A percentile compares a stretch with the other conserved stretches of the same genome.
Conservation (phyloP, 208 protist genomes). For the Leishmania tarentolae region DNA sequence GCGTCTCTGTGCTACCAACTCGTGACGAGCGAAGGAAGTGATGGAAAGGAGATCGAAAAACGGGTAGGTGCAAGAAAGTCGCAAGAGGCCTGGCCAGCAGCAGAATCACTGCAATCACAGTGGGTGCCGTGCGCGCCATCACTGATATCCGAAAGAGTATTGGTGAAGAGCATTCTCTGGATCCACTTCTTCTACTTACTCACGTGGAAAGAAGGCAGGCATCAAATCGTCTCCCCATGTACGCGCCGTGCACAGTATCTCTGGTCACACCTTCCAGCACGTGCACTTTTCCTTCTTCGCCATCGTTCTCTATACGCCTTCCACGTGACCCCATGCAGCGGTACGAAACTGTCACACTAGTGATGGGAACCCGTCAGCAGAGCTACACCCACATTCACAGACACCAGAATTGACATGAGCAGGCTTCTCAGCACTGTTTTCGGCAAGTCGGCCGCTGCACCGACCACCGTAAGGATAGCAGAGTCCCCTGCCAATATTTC, state of each 20-base stretch:
- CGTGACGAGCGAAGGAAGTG: neutral
- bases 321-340: neutral
- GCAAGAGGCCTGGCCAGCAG: neutral
- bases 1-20: neutral
- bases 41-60: neutral
- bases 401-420: conserved; percentile 17
- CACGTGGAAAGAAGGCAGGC: neutral
- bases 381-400: neutral
- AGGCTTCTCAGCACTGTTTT: conserved; percentile 34
- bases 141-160: neutral
- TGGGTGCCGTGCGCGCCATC: neutral
- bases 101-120: neutral
- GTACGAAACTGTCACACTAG: neutral
- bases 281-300: neutral
- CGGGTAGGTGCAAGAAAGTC: neutral
- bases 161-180: neutral
- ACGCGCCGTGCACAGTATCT: neutral
- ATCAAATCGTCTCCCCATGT: neutral
- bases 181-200: neutral
- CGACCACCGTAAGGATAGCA: conserved; percentile 13
- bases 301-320: neutral
- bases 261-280: neutral
- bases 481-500: conserved; percentile 38
- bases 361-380: neutral
- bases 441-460: conserved; percentile 10